Base-by-base conservation (phyloP, 192 early-diverging fungal species). In the Rhizoclosmatium globosum region DNA sequence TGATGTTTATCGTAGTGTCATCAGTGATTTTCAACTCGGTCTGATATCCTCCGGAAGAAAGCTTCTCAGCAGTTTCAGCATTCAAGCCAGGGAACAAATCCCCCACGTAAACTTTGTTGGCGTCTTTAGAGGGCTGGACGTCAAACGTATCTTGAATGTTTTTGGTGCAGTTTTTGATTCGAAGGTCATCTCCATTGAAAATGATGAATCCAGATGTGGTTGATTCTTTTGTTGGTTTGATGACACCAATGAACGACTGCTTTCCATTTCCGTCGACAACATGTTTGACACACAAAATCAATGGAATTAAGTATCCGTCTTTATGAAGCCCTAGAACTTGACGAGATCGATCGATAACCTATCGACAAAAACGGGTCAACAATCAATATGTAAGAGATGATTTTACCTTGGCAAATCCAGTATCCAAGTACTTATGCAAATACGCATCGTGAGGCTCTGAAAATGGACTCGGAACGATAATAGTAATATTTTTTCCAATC, bases 381-480 rank as follows among this genome's bases (percentile, higher is more conserved):
- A 77, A 39, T 46, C 41, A 73, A 48, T 3, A 41, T 79, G 3
- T 11, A 44, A 13, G 46, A 7, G 44, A 17, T 45, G 47, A 46
- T 45, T 41, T 65, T 57, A 84, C 85, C 82, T 85, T 87, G 39
- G 83, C 81, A 43, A 71, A 67, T 64, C 86, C 86, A 60, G 86
- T 87, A 38, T 87, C 83, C 2, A 87, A 76, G 75, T 87, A 87
- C 39, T 72, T 64, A 44, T 56, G n/a, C 9, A 87, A 59, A 46
- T 82, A 78, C 17, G 15, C 47, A 66, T 87, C 86, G 62, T 87
- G 86, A 2, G 77, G 41, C 62, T 87, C 86, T n/a, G 66, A n/a
- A 66, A 87, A 87, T 23, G 86, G 86, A 4, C 78, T 81, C 4
- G 86, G 86, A 47, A 87, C 43, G 53, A 87, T 84, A 2, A 47